phyloP scores from a whole-genome alignment of 495 filamentous ascomycete species.

The Neurospora tetraspora region DNA sequence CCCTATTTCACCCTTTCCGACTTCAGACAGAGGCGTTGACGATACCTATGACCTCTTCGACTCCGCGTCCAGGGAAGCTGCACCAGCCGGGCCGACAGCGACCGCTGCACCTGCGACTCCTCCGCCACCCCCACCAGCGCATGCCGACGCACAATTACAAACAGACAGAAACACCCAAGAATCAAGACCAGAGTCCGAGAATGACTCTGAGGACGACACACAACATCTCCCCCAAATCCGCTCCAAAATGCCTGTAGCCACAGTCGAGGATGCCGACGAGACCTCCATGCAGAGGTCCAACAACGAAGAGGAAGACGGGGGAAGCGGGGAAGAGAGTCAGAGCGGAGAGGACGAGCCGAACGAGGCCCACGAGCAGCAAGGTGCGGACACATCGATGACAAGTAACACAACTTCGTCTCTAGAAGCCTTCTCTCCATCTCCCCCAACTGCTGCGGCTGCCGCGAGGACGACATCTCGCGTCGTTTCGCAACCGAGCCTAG shows the following conservation, averaged over 20 bases:
- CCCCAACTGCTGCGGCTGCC: conserved; percentile 55
- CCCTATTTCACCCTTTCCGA: conserved; percentile 38
- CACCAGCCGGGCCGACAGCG: background rate
- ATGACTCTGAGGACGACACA: background rate
- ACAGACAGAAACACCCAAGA: background rate
- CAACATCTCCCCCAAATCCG: background rate
- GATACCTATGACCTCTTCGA: conserved; percentile 56
- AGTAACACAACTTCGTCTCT: conserved; percentile 42
- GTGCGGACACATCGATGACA: conserved; percentile 28
- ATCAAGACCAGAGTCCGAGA: background rate
- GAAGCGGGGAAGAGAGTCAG: background rate
- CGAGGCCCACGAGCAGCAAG: conserved; percentile 15
- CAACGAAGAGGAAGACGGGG: background rate
- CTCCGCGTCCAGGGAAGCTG: conserved; percentile 25
- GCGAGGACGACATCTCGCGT: conserved; percentile 46
- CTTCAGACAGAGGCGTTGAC: conserved; percentile 38
- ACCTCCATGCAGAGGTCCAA: conserved; percentile 1
- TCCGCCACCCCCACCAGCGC: background rate
- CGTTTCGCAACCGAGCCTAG: conserved; percentile 35
- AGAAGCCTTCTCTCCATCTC: conserved; percentile 49
- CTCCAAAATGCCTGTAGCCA: background rate
- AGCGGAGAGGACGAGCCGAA: background rate
- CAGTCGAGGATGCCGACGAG: conserved; percentile 10
- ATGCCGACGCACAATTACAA: conserved; percentile 1
- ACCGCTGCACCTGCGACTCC: background rate